Conservation (phyloP, 2,329 filamentous ascomycete genomes). For the Botrytis aclada region DNA sequence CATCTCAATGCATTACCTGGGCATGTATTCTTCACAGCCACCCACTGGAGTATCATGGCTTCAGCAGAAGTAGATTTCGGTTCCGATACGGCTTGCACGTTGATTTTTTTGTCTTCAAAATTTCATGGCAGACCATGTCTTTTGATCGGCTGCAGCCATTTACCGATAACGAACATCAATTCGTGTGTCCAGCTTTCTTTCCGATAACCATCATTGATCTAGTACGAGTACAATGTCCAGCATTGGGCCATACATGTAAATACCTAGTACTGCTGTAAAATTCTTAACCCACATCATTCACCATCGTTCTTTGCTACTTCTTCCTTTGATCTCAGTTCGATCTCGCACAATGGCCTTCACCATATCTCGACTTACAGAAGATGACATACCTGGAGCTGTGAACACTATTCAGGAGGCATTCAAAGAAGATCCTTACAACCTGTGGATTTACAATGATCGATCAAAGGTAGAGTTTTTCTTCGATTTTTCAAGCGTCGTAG, state of each 20-base stretch:
- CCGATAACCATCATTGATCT: neutral
- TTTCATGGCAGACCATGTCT: neutral
- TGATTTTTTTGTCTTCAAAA: neutral
- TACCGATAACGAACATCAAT: slow-evolving; percentile 1
- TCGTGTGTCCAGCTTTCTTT: neutral
- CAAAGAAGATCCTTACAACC: slow-evolving; percentile 63
- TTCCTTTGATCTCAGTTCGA: neutral
- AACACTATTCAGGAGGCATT: slow-evolving; percentile 66
- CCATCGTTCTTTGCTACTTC: neutral
- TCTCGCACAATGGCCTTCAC: slow-evolving; percentile 47
- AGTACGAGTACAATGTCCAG: neutral
- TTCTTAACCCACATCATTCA: neutral
- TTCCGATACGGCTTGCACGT: neutral
- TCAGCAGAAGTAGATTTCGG: neutral
- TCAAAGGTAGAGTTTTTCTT: slow-evolving; percentile 42
- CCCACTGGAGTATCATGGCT: neutral
- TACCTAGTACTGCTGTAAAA: neutral
- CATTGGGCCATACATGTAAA: neutral
- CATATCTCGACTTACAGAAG: slow-evolving; percentile 53
- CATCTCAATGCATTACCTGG: neutral
- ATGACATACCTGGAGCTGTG: slow-evolving; percentile 62
- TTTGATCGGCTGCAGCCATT: neutral
- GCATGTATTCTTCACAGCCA: neutral
- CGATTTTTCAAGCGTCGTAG: neutral
- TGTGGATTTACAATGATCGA: slow-evolving; percentile 60